phyloP scores from a whole-genome alignment of 768 basidiomycete species.

The Suillus subalutaceus region DNA sequence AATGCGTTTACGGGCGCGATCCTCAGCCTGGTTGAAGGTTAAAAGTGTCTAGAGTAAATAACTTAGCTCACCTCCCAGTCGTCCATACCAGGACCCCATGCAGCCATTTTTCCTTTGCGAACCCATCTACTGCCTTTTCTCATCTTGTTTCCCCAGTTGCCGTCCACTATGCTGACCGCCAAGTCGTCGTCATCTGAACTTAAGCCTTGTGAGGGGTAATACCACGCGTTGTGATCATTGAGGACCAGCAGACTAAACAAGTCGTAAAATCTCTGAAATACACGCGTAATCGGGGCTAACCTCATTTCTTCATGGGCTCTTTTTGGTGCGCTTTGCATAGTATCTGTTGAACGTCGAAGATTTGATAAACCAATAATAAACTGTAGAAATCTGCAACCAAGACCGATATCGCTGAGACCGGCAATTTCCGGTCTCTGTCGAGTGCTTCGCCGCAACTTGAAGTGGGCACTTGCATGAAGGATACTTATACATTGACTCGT shows the following conservation, averaged over 20 bases:
- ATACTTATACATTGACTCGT: background rate
- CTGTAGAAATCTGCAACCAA: background rate
- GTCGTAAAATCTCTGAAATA: constrained; percentile 13
- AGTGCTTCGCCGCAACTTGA: background rate
- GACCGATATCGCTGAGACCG: background rate
- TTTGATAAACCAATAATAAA: background rate
- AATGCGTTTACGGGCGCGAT: constrained; percentile 80
- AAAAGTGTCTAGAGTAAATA: constrained; percentile 15
- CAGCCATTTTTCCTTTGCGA: constrained; percentile 76
- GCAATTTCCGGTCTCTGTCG: background rate
- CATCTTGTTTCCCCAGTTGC: constrained; percentile 88
- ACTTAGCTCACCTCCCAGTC: constrained; percentile 73
- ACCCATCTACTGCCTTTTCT: constrained; percentile 80
- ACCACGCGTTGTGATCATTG: constrained; percentile 80
- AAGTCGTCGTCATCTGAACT: constrained; percentile 66
- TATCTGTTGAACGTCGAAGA: constrained; percentile 2
- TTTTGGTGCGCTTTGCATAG: constrained; percentile 28
- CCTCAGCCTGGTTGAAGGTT: constrained; percentile 60
- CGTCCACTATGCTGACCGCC: constrained; percentile 48
- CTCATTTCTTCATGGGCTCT: constrained; percentile 35
- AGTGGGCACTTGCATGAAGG: too few species aligned
- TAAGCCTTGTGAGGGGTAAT: constrained; percentile 80
- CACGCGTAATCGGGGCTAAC: constrained; percentile 19
- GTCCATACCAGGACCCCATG: constrained; percentile 84
- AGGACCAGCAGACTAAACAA: constrained; percentile 46